Percentiles rank a stretch among this genome's conserved stretches.
phyloP scores from a whole-genome alignment of 495 filamentous ascomycete genomes.

The Schizothecium vesticola region DNA sequence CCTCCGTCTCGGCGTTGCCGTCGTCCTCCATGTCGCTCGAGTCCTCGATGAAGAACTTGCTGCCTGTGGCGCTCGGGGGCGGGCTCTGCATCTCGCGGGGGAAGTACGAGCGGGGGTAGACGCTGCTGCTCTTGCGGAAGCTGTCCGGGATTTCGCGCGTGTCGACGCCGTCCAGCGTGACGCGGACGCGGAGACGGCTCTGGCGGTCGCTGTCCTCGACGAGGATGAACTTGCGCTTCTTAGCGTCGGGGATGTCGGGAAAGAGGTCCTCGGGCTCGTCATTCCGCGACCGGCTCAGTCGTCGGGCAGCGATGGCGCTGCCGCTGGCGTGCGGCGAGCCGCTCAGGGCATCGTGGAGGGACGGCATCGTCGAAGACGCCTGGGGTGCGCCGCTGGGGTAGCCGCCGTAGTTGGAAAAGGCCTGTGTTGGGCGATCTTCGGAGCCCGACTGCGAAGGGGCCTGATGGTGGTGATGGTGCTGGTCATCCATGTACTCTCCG shows the following conservation, averaged over 20 bases:
- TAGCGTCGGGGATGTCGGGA: constrained; percentile 76
- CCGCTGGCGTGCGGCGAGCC: constrained; percentile 39
- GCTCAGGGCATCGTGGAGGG: constrained; percentile 63
- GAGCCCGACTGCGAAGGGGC: constrained; percentile 39
- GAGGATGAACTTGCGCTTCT: constrained; percentile 91
- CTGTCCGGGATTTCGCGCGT: constrained; percentile 93
- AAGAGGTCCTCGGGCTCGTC: constrained; percentile 64
- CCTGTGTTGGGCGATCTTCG: constrained; percentile 68
- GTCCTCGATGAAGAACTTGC: constrained; percentile 62
- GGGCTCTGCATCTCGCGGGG: constrained; percentile 81
- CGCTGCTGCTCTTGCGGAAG: constrained; percentile 79
- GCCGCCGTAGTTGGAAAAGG: constrained; percentile 63
- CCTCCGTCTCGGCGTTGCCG: constrained; percentile 50
- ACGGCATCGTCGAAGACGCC: constrained; percentile 61
- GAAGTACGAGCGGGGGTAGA: constrained; percentile 86
- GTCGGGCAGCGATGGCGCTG: constrained; percentile 23
- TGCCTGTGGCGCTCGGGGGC: constrained; percentile 57
- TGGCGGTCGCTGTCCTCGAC: constrained; percentile 81
- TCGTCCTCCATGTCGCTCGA: constrained; percentile 48
- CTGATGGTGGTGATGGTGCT: constrained; percentile 58
- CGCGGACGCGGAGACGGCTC: constrained; percentile 74
- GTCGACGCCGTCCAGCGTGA: constrained; percentile 80
- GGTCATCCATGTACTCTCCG: constrained; percentile 51
- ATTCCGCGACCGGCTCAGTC: constrained; percentile 26
- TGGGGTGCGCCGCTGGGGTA: constrained; percentile 55